Evolutionary conservation across 768 basidiomycete species (phyloP).

Genomic region (Tremella yokohamensis): DNA sequence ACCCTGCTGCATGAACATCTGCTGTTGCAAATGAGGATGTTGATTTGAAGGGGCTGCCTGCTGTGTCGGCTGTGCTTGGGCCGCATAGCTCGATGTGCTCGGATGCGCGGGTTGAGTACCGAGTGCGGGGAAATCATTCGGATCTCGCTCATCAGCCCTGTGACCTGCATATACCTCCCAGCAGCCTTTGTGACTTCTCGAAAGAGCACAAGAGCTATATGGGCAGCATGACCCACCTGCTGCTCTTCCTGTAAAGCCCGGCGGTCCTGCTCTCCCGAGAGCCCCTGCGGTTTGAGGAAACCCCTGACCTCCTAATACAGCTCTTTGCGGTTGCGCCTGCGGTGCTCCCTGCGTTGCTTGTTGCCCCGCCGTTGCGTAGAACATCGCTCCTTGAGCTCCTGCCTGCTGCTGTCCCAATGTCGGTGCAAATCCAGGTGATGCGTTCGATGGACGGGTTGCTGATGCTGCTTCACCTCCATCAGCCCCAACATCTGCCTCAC

Average conservation of each 20-base stretch:
- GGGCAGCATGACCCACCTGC: constrained; percentile 21
- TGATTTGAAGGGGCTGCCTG: constrained; percentile 21
- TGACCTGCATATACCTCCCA: background rate
- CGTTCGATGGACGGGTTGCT: constrained; percentile 51
- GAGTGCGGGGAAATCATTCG: constrained; percentile 49
- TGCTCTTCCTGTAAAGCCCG: constrained; percentile 35
- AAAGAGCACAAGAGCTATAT: background rate
- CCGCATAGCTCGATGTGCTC: constrained; percentile 34
- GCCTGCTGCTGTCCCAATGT: constrained; percentile 3
- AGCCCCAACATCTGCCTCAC: background rate
- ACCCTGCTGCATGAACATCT: constrained; percentile 30
- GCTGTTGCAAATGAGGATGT: constrained; percentile 33
- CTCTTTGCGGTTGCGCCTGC: constrained; percentile 5
- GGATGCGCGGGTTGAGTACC: constrained; percentile 29
- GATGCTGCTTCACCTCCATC: constrained; percentile 1
- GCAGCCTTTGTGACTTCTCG: background rate
- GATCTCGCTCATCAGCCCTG: constrained; percentile 23
- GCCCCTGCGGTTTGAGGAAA: constrained; percentile 27
- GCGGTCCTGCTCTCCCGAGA: constrained; percentile 33
- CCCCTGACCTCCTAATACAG: constrained; percentile 16
- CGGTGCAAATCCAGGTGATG: constrained; percentile 10
- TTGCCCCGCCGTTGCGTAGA: constrained; percentile 44
- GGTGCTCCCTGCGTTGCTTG: constrained; percentile 27
- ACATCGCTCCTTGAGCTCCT: constrained; percentile 21
- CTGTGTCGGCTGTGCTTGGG: constrained; percentile 35